phyloP scores from a whole-genome alignment of 1,139 yeast genomes.

The Yamadazyma diospyri region DNA sequence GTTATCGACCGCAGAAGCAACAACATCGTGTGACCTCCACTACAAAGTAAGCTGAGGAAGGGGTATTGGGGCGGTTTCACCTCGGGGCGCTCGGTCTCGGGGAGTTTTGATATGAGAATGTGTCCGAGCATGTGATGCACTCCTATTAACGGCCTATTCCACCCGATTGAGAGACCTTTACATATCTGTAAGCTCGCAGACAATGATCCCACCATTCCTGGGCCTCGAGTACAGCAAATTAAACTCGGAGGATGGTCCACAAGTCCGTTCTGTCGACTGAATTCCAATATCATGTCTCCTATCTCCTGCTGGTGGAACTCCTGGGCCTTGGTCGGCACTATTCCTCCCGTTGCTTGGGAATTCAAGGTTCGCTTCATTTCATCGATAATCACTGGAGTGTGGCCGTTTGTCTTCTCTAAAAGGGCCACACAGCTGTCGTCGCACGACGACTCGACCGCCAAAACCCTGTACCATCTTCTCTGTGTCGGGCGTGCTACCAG shows the following conservation, averaged over 20 bases:
- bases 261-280: slow-evolving; percentile 25
- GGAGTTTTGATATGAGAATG: slow-evolving; percentile 64
- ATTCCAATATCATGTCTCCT: slow-evolving; percentile 22
- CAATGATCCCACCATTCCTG: slow-evolving; percentile 93
- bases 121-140: slow-evolving; percentile 98
- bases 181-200: slow-evolving; percentile 82
- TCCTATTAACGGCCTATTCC: slow-evolving; percentile 76
- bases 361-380: slow-evolving; percentile 66
- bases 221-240: slow-evolving; percentile 90
- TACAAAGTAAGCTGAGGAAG: slow-evolving; percentile 71
- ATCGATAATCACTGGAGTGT: slow-evolving; percentile 50
- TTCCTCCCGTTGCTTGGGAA: slow-evolving; percentile 72
- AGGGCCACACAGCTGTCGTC: slow-evolving; percentile 92
- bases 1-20: slow-evolving; percentile 60
- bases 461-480: slow-evolving; percentile 51
- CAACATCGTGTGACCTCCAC: slow-evolving; percentile 95
- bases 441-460: slow-evolving; percentile 91
- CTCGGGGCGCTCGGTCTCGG: slow-evolving; percentile 26
- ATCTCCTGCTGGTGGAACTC: slow-evolving; percentile 67
- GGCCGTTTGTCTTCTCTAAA: slow-evolving; percentile 42
- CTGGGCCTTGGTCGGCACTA: slow-evolving; percentile 83
- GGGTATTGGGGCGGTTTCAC: slow-evolving; percentile 60
- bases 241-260: slow-evolving; percentile 55
- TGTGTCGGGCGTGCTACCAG: background rate
- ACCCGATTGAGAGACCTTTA: slow-evolving; percentile 77